Base-by-base conservation (phyloP, 2,329 filamentous ascomycete species). In the Penicillium sclerotiorum region DNA sequence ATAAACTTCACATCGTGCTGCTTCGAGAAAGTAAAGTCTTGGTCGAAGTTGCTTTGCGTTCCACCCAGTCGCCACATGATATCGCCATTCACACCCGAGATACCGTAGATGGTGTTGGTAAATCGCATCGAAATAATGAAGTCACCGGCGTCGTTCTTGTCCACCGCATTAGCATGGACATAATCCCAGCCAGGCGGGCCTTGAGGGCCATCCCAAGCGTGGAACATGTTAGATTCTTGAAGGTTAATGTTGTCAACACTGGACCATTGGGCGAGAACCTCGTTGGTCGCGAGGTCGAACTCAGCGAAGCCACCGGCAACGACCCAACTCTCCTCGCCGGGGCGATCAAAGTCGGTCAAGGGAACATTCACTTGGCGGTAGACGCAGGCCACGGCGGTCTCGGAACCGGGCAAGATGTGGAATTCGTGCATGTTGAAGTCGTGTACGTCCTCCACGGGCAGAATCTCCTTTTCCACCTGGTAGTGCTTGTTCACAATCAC, bases 401-500 rank as follows among this genome's bases (percentile, higher is more conserved):
- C 63, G 18, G 71, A 72, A 12, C 68, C 61, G 20, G 67, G 54
- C 47, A 73, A 51, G 17, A 74, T 54, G 33, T 68, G 70, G 53
- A 73, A 73, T 33, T 75, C 72, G 52, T 75, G 72, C 65, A 73
- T 72, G 45, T 74, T 72, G 40, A 73, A 68, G 12, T 59, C 55
- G 25, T 50, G 47, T 1, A 69, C 48, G 20, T 67, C 59, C 20
- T 61, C 64, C 17, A 57, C 49, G 3, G 65, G 60, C 13, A 59
- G 60, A 9, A 78, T 68, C 30, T 70, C 72, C 49, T 71, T 67
- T 39, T 75, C 71, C 15, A 73, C 61, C 27, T 73, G 63, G 52
- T 80, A 80, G 45, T 73, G 66, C 32, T 73, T 67, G 56, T 80
- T 71, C 67, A 80, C 67, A 49, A 80, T 75, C 28, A 78, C 68